These are phyloP conservation scores for Styphnolobium japonicum DNA, from an alignment of 306 rosid genomes.

Conservation along the genomic window DNA sequence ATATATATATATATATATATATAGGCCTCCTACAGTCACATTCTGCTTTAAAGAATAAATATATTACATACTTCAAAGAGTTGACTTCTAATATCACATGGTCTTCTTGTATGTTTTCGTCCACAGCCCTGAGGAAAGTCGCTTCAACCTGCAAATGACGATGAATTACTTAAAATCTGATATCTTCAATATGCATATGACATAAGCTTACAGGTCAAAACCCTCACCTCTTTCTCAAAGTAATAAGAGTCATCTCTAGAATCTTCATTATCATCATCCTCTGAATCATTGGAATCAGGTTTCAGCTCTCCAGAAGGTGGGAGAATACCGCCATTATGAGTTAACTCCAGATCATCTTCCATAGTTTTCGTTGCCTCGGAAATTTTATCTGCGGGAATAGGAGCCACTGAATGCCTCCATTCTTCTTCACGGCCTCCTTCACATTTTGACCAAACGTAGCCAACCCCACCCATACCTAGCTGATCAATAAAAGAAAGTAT, in stretches of 20 bases:
- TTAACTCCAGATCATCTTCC: conserved; percentile 66
- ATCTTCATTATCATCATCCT: conserved; percentile 60
- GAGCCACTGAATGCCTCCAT: conserved; percentile 99
- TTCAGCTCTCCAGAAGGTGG: conserved; percentile 83
- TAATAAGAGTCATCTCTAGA: conserved; percentile 57
- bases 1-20: too few relatives aligned
- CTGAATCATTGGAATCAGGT: conserved; percentile 63
- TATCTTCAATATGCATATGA: conserved; percentile 16
- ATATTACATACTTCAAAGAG: conserved; percentile 69
- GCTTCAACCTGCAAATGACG: conserved; percentile 79
- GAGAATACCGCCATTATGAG: conserved; percentile 59
- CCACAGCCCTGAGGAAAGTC: conserved; percentile 86
- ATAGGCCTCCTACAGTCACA: background rate
- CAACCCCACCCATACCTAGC: conserved; percentile 89
- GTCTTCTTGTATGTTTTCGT: conserved; percentile 75
- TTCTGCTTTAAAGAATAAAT: conserved; percentile 2
- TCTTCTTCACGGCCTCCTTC: conserved; percentile 90
- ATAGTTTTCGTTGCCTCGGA: conserved; percentile 51
- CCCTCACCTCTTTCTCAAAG: conserved; percentile 82
- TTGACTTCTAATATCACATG: conserved; percentile 80
- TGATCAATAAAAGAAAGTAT: conserved; percentile 44
- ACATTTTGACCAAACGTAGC: conserved; percentile 83
- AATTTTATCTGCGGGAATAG: conserved; percentile 80
- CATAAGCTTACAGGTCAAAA: conserved; percentile 13
- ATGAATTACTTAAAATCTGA: conserved; percentile 4